These are phyloP conservation scores for Paraconiothyrium sp. DNA, from an alignment of 2,329 filamentous ascomycete genomes.

Conservation along the genomic window DNA sequence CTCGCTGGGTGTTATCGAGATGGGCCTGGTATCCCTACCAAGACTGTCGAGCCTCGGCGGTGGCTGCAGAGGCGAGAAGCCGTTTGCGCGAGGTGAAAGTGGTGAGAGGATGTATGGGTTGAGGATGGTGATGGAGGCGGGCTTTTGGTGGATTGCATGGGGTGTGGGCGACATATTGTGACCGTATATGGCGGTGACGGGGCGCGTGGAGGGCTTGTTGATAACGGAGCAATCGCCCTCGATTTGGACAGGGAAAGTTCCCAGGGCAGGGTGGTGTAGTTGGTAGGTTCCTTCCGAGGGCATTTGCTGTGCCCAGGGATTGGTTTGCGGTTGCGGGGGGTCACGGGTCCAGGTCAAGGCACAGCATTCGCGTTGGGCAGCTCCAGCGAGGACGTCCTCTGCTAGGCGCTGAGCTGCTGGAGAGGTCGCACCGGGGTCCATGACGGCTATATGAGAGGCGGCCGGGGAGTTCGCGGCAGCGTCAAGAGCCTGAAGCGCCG, in stretches of 20 bases:
- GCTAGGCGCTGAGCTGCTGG: conserved; percentile 69
- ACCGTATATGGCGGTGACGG: conserved; percentile 51
- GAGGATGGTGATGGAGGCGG: conserved; percentile 47
- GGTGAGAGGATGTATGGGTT: conserved; percentile 52
- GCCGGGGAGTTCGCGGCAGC: conserved; percentile 56
- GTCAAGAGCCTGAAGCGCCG: conserved; percentile 57
- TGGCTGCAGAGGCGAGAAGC: conserved; percentile 42
- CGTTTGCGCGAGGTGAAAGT: conserved; percentile 42
- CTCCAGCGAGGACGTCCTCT: conserved; percentile 67
- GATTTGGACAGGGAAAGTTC: conserved; percentile 54
- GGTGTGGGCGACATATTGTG: conserved; percentile 50
- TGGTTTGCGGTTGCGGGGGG: conserved; percentile 46
- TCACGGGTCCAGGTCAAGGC: conserved; percentile 72
- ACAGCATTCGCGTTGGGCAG: conserved; percentile 74
- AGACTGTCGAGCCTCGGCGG: conserved; percentile 36
- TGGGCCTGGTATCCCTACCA: conserved; percentile 34
- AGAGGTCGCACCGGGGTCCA: conserved; percentile 73
- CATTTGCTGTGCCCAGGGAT: conserved; percentile 50
- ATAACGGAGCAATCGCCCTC: conserved; percentile 53
- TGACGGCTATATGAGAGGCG: conserved; percentile 65
- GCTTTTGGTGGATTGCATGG: conserved; percentile 37
- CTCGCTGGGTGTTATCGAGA: conserved; percentile 44
- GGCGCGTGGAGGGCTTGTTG: conserved; percentile 49
- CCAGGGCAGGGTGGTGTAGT: conserved; percentile 57
- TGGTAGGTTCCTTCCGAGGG: conserved; percentile 54